Conservation (phyloP, 2,329 filamentous ascomycete genomes). For the Chaetomium sp. region DNA sequence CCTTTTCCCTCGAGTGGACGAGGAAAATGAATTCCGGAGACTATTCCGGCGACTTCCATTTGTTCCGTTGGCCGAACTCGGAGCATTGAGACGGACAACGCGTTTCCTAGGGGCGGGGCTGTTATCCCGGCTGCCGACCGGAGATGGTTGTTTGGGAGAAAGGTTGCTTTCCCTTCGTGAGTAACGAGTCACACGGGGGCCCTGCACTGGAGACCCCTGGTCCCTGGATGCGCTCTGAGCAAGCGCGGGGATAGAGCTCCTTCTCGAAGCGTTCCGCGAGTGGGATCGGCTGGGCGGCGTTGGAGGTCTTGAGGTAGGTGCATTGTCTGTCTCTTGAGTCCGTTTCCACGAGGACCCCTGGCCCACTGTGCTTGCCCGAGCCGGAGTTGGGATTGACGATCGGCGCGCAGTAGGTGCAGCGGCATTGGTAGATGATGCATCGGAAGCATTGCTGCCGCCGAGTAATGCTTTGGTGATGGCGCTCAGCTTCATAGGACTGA, state of each 20-base stretch:
- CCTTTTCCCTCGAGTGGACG: constrained; percentile 35
- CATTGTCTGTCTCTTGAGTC: neutral
- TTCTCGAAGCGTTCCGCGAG: neutral
- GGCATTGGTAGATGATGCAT: constrained; percentile 37
- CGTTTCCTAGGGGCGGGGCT: constrained; percentile 58
- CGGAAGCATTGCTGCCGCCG: constrained; percentile 42
- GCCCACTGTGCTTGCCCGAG: constrained; percentile 4
- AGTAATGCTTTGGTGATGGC: constrained; percentile 87
- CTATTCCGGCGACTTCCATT: constrained; percentile 43
- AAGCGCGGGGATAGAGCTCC: constrained; percentile 7
- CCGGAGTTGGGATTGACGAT: constrained; percentile 16
- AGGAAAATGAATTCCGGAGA: constrained; percentile 55
- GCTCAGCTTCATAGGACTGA: constrained; percentile 89
- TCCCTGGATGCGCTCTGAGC: neutral
- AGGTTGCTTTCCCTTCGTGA: constrained; percentile 1
- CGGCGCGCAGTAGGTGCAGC: neutral
- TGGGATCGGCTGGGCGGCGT: constrained; percentile 1
- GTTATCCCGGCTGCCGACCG: constrained; percentile 50
- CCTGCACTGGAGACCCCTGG: constrained; percentile 4
- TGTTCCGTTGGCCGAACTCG: constrained; percentile 45
- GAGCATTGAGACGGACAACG: constrained; percentile 56
- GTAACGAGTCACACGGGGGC: neutral
- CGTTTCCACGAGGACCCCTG: constrained; percentile 15
- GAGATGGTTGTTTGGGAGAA: constrained; percentile 40
- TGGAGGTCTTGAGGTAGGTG: neutral